Conservation (phyloP, 192 early-diverging fungal species). For the Coemansia sp. region DNA sequence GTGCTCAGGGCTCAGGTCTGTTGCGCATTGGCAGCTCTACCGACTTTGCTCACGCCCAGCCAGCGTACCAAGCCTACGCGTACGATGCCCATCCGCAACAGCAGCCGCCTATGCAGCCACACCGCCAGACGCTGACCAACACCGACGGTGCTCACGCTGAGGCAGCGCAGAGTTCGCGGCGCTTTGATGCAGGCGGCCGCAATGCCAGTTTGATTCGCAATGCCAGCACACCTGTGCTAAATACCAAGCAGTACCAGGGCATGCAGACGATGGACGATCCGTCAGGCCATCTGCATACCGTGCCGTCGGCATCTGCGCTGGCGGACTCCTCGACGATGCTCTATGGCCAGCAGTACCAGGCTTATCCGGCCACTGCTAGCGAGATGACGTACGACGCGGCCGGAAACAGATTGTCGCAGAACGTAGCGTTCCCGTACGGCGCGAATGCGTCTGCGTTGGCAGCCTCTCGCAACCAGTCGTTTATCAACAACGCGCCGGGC, state of each 20-base stretch:
- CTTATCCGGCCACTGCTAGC: conserved; percentile 13
- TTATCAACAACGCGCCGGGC: conserved; percentile 3
- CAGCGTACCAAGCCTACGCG: conserved; percentile 1
- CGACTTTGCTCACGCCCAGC: conserved; percentile 8
- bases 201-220: conserved; percentile 41
- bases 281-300: conserved; percentile 5
- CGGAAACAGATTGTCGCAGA: conserved; percentile 16
- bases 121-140: conserved; percentile 9
- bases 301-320: conserved; percentile 11
- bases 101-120: conserved; percentile 8
- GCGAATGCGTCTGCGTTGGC: conserved; percentile 15
- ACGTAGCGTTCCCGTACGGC: conserved; percentile 29
- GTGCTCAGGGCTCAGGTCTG: conserved; percentile 2
- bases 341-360: conserved; percentile 27
- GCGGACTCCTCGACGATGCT: conserved; percentile 11
- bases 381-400: conserved; percentile 19
- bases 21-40: conserved; percentile 10
- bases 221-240: conserved; percentile 48
- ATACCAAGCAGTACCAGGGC: conserved; percentile 47
- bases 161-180: conserved; percentile 17
- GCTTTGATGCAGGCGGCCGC: conserved; percentile 32
- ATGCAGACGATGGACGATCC: conserved; percentile 30
- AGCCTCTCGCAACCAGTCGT: conserved; percentile 25
- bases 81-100: neutral
- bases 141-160: conserved; percentile 11